These are phyloP conservation scores for Macrophomina pseudophaseolina DNA, from an alignment of 2,329 filamentous ascomycete genomes.

Conservation along the genomic window DNA sequence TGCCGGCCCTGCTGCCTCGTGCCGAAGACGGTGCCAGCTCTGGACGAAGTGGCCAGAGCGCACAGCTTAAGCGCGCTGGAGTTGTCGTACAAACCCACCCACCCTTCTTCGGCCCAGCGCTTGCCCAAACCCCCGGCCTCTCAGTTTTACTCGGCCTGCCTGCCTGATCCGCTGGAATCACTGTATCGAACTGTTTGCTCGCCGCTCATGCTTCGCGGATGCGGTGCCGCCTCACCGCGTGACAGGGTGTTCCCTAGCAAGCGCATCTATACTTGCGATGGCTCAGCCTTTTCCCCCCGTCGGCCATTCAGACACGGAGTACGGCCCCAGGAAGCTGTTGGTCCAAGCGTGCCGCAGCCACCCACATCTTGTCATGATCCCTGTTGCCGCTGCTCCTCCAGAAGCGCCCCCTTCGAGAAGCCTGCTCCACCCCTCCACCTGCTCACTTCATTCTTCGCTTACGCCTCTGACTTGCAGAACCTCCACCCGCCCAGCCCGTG, in stretches of 20 bases:
- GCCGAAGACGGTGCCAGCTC: not conserved
- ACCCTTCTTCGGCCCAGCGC: not conserved
- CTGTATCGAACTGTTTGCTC: not conserved
- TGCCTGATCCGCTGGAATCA: not conserved
- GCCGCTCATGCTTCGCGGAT: not conserved
- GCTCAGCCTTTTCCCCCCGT: too few species aligned
- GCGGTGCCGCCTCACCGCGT: not conserved
- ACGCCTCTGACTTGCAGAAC: constrained; percentile 6
- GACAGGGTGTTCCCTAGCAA: not conserved
- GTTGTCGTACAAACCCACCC: not conserved
- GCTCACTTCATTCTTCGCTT: not conserved
- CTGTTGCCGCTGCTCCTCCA: not conserved
- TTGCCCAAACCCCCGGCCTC: not conserved
- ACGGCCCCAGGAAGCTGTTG: not conserved
- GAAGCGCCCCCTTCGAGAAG: constrained; percentile 18
- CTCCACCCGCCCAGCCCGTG: not conserved
- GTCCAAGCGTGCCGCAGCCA: constrained; percentile 22
- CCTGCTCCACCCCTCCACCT: constrained; percentile 32
- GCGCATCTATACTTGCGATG: not conserved
- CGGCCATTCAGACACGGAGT: not conserved
- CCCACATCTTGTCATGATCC: constrained; percentile 15
- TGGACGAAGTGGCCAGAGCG: not conserved
- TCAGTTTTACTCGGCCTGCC: not conserved
- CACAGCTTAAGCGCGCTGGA: constrained; percentile 19
- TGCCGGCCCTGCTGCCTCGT: not conserved